Base-by-base conservation (phyloP, 345 rosid genomes). In the Psidium guajava region DNA sequence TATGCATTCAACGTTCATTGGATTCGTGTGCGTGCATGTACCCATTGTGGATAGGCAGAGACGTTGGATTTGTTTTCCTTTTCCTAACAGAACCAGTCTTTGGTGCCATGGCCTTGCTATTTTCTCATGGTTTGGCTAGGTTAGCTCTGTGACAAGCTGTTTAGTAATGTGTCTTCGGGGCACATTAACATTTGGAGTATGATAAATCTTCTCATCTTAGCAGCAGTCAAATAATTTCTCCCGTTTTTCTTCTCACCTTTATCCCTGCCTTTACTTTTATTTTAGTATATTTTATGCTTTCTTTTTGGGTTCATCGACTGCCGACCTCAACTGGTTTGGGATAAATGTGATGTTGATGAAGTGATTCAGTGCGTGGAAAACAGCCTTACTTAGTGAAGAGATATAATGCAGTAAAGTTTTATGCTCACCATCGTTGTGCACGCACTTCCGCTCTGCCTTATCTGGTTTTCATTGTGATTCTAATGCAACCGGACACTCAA, bases 381-480 rank as follows among this genome's bases (percentile, higher is more conserved):
- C 20, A 64, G 11, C 73, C 44, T 32, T 32, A 64, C 75, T 64
- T 64, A 32, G 77, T 64, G 77, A 64, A 69, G 47, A 69, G 77
- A 32, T 36, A 9, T 13, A 32, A 2, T 69, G 77, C 47, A 5
- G 77, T 69, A 1, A 69, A 69, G 47, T 36, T 32, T 64, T 69
- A 4, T 32, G 9, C 47, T 22, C 18, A 64, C 77, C 36, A 8
- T 32, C 9, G 6, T 69, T 69, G 20, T 22, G 77, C 1, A 6
- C 0, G 18, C 3, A 0, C 25, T 36, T 69, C 0, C 5, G 3
- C 47, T 0, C 47, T 69, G 25, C 47, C 40, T 0, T 36, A 69
- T 18, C 80, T 69, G 18, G 80, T 69, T 2, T 69, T 51, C 18
- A 42, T 3, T 5, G 10, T 47, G 22, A 53, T 84, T 27, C 58